Conservation (phyloP, 352 stramenopile genomes). For the Stephanocyclus meneghinianus region DNA sequence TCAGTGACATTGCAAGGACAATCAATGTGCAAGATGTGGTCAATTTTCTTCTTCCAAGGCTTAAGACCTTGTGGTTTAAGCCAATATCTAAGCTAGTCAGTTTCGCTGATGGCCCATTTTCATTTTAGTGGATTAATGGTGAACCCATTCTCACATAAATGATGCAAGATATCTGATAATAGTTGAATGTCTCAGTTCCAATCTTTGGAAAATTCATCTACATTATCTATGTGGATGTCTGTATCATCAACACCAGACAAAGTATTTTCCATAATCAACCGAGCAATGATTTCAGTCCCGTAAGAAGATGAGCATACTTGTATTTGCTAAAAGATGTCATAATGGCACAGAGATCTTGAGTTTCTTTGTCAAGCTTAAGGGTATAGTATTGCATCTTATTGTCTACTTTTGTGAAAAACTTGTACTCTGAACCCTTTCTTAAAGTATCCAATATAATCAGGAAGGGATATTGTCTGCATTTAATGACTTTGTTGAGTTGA, state of each 20-base stretch:
- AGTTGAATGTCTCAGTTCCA: not conserved
- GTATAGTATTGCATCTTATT: constrained; percentile 47
- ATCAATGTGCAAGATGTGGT: no score
- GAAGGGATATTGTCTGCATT: constrained; percentile 13
- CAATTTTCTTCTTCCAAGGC: no score
- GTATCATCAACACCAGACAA: constrained; percentile 5
- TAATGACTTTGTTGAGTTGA: not conserved
- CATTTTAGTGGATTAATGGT: not conserved
- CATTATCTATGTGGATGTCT: constrained; percentile 2
- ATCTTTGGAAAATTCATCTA: not conserved
- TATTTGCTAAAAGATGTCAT: no score
- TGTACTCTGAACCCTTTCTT: constrained; percentile 22
- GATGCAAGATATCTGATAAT: not conserved
- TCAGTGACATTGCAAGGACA: no score
- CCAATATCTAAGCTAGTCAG: not conserved
- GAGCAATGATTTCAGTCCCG: constrained; percentile 4
- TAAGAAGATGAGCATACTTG: no score
- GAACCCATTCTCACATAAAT: not conserved
- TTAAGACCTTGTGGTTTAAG: not conserved
- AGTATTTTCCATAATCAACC: constrained; percentile 18
- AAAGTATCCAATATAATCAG: constrained; percentile 61
- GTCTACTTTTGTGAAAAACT: not conserved
- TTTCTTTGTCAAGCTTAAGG: constrained; percentile 45
- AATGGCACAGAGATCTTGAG: constrained; percentile 2
- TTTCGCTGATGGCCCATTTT: not conserved